phyloP scores from a whole-genome alignment of 352 stramenopile species.

The Globisporangium orthogonon region DNA sequence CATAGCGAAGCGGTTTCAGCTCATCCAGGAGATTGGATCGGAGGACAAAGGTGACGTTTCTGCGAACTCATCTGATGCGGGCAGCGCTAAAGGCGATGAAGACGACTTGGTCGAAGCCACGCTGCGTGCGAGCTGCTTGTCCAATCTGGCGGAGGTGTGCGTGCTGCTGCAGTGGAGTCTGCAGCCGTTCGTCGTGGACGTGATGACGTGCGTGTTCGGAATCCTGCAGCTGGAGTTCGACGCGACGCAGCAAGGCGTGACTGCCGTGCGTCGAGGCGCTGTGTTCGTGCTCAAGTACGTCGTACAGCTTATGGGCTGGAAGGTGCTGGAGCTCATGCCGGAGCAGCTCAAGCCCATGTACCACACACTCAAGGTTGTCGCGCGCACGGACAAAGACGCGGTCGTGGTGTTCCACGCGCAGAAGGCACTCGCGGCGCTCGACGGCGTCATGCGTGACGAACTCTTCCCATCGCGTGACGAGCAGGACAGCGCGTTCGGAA shows the following conservation, averaged over 20 bases:
- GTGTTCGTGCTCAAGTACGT: slow-evolving; percentile 78
- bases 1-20: slow-evolving; percentile 29
- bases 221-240: slow-evolving; percentile 70
- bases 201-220: slow-evolving; percentile 78
- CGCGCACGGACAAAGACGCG: slow-evolving; percentile 44
- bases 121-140: slow-evolving; percentile 76
- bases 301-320: slow-evolving; percentile 65
- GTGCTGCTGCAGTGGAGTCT: slow-evolving; percentile 68
- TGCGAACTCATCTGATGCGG: neutral
- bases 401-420: slow-evolving; percentile 66
- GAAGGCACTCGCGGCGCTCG: slow-evolving; percentile 40
- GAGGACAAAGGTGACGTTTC: slow-evolving; percentile 1
- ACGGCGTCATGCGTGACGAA: slow-evolving; percentile 66
- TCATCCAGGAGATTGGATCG: slow-evolving; percentile 47
- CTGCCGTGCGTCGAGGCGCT: slow-evolving; percentile 63
- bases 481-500: slow-evolving; percentile 29
- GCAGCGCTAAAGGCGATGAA: slow-evolving; percentile 12
- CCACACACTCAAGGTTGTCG: slow-evolving; percentile 69
- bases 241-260: slow-evolving; percentile 17
- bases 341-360: slow-evolving; percentile 72
- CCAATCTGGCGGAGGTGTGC: slow-evolving; percentile 83
- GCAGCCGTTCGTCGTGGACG: slow-evolving; percentile 59
- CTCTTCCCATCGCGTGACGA: slow-evolving; percentile 46
- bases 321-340: slow-evolving; percentile 66
- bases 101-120: slow-evolving; percentile 43